Base-by-base conservation (phyloP, 371 early-diverging fungal species). In the Ecytonucleospora hepatopenaei region DNA sequence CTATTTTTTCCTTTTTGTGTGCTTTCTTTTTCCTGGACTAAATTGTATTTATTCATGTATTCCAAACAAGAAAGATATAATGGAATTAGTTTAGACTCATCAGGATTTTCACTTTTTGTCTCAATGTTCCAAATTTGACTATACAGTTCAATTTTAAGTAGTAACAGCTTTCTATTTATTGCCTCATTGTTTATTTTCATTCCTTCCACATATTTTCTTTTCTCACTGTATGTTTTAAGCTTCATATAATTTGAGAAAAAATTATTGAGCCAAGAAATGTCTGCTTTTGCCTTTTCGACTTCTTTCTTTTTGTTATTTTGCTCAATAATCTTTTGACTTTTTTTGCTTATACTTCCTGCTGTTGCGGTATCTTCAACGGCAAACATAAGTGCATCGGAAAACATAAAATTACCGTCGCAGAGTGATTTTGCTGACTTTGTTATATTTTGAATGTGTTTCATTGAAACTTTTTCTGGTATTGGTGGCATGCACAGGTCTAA, bases 131-230 rank as follows among this genome's bases (percentile, higher is more conserved):
- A 80, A 5, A 73, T 53, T 53, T 76, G 72, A 27, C 28, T 32
- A 58, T 78, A 78, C 61, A 73, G 73, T 65, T 80, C 81, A 24
- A 80, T 71, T 54, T 71, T 73, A 12, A 80, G 61, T 1, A 80
- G 62, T 26, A 69, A 40, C 5, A 80, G 67, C 40, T 67, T 73
- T 21, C 54, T 54, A 31, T 68, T 67, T 16, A 78, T 71, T 17
- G 55, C 54, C 17, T 62, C 34, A 24, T 73, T 74, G 48, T 72
- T 64, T 0, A 49, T 47, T 15, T 63, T 47, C n/a, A 76, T 67
- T 15, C 53, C 54, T 54, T 80, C 78, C 19, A 80, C 24, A 23
- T 62, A 53, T 30, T 26, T 60, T 51, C 63, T 71, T 57, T 78
- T 80, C 54, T 55, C 68, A 28, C 67, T 47, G 15, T 63, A 21